Percentiles rank a stretch among this genome's conserved stretches.
These are phyloP conservation scores for Sisymbrium altissimum DNA, from an alignment of 345 rosid species.

Conservation along the genomic window DNA sequence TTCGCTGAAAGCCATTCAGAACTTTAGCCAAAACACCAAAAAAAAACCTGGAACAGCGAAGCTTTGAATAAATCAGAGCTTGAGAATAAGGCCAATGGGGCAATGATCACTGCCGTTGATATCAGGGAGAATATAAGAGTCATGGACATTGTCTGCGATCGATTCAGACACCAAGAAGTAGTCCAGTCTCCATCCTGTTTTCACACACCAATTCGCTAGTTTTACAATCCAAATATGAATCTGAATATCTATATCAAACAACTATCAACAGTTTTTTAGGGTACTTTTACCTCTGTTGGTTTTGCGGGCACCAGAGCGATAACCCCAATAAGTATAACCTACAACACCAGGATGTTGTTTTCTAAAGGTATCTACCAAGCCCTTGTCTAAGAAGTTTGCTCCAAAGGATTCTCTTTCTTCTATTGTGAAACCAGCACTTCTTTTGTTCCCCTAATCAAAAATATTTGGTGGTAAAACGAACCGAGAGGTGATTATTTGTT, in stretches of 20 bases:
- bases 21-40: neutral
- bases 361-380: constrained; percentile 90
- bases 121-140: constrained; percentile 86
- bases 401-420: constrained; percentile 86
- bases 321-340: constrained; percentile 96
- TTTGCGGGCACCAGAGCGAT: constrained; percentile 78
- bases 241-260: neutral
- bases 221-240: neutral
- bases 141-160: constrained; percentile 67
- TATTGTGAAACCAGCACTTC: constrained; percentile 88
- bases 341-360: constrained; percentile 78
- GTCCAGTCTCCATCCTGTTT: constrained; percentile 96
- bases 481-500: neutral
- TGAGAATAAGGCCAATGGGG: constrained; percentile 75
- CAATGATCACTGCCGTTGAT: constrained; percentile 87
- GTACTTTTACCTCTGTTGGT: constrained; percentile 58
- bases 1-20: neutral
- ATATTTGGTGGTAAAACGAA: neutral
- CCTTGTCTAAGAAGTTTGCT: constrained; percentile 67
- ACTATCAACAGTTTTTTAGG: neutral
- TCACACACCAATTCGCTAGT: constrained; percentile 10
- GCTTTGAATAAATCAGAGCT: constrained; percentile 38
- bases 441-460: constrained; percentile 67
- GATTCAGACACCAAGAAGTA: constrained; percentile 90
- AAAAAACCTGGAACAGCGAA: neutral